Evolutionary conservation across 2,329 filamentous ascomycete species (phyloP).

Genomic region (Xylariales sp.): DNA sequence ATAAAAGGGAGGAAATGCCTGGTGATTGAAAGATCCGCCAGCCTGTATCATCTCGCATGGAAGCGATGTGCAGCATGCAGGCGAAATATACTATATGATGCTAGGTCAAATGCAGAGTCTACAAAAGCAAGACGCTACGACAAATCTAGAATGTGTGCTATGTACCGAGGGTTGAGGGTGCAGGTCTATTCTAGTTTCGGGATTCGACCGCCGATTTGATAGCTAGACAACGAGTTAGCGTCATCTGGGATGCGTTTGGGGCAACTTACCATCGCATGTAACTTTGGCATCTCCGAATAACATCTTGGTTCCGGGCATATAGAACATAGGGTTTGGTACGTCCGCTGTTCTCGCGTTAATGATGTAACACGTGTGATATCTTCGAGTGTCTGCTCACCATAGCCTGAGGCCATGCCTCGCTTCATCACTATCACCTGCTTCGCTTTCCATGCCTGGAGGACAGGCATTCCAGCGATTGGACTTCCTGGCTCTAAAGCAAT

Average conservation of each 20-base stretch:
- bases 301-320: slow-evolving; percentile 86
- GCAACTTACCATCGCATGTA: slow-evolving; percentile 66
- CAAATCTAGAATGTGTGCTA: slow-evolving; percentile 12
- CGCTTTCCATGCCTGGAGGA: slow-evolving; percentile 89
- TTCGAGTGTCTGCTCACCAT: no score
- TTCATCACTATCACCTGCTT: slow-evolving; percentile 95
- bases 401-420: slow-evolving; percentile 81
- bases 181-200: slow-evolving; percentile 21
- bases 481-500: slow-evolving; percentile 80
- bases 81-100: neutral
- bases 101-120: neutral
- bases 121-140: neutral
- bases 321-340: slow-evolving; percentile 91
- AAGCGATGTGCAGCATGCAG: neutral
- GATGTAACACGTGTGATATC: no score
- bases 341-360: slow-evolving; percentile 54
- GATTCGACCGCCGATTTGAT: slow-evolving; percentile 36
- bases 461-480: slow-evolving; percentile 87
- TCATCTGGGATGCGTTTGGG: slow-evolving; percentile 7
- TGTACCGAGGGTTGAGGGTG: neutral
- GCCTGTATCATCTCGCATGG: no score
- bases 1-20: no score
- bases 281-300: slow-evolving; percentile 85
- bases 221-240: slow-evolving; percentile 21
- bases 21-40: no score